Evolutionary conservation across 768 basidiomycete genomes (phyloP), one percentile per base, ranked within the genome.

Genomic region (Pleurotus pulmonarius): DNA sequence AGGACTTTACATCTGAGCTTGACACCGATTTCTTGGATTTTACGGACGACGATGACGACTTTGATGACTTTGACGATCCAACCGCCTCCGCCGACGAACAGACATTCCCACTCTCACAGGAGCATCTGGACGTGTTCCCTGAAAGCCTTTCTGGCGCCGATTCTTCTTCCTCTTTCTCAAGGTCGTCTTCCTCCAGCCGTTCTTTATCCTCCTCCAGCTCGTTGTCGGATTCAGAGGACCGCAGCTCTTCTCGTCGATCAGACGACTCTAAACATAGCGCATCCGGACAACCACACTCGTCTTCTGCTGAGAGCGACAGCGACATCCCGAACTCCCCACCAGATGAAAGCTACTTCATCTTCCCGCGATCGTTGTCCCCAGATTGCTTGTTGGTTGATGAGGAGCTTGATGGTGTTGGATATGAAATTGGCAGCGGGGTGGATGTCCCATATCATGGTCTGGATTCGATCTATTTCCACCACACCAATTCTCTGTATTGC

Each of bases 241-340:
- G 37, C 39, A 24, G 41, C 20, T 22, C 37, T 41, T 53, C 51
- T 39, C 51, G 39, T 11, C 51, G 51, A 41, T 53, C 51, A 8
- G 38, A 53, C 37, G 56, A 59, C 34, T 56, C 53, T 45, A 52
- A 57, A 60, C 46, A 59, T 44, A 43, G 55, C 29, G 52, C 48
- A 40, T 53, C 51, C 38, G 41, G 39, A 25, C 46, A 60, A 45
- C 47, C 61, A 47, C 49, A 61, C 45, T 52, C 59, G 13, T 67
- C 65, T 39, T 66, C 60, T 44, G 52, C 62, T 8, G 67, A 69
- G 56, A 63, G 60, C 53, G 63, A 68, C n/a, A 62, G 61, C 47
- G 69, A 71, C 49, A 58, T 60, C 49, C 61, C 64, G 29, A 62
- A 56, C 48, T 67, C 65, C 13, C 63, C 66, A 15, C 64, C 65